Evolutionary conservation across 2,329 filamentous ascomycete genomes (phyloP), one percentile per base, ranked within the genome.

Genomic region (Trematosphaeria pertusa): DNA sequence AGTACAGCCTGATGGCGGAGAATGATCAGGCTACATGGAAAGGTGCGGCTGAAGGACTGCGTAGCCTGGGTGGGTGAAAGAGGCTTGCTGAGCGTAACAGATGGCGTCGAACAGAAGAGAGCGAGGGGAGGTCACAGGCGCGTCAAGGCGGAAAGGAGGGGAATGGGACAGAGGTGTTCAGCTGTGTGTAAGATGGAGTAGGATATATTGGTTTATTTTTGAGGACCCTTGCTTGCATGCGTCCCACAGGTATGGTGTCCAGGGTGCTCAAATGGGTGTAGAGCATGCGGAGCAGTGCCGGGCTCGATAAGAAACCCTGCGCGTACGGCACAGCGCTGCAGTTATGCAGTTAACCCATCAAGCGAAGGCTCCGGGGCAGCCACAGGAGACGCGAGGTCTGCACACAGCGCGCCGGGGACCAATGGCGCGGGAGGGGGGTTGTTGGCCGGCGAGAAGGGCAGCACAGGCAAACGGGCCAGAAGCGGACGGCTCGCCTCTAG

Each of bases 221-320:
- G 54, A 44, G 46, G 49, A 57, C 54, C 59, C 62, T 57, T 56
- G 56, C 46, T 49, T 54, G 59, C 54, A 59, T 43, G 43, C 37
- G 40, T 64, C 60, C 59, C 57, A 60, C 54, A 55, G 56, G 55
- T 59, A 56, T 48, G 56, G 56, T 60, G 64, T 60, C 56, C 43
- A 52, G 44, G 56, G 52, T 31, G 38, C 56, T 56, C 37, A 35
- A 54, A 62, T 53, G 21, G 54, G 57, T 47, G 36, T 59, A 58
- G 54, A 52, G 46, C 51, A 56, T 55, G 52, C 51, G 51, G 50
- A 54, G 37, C 48, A 58, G 57, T 54, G 51, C 52, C 59, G 47
- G 56, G 50, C 38, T 58, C 60, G 67, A 70, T 71, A 71, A 71
- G 67, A 47, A 62, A 51, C 52, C 59, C 46, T 61, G 59, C 48